Evolutionary conservation across 257 asterid species (phyloP).

Genomic region (Ehretia macrophylla): DNA sequence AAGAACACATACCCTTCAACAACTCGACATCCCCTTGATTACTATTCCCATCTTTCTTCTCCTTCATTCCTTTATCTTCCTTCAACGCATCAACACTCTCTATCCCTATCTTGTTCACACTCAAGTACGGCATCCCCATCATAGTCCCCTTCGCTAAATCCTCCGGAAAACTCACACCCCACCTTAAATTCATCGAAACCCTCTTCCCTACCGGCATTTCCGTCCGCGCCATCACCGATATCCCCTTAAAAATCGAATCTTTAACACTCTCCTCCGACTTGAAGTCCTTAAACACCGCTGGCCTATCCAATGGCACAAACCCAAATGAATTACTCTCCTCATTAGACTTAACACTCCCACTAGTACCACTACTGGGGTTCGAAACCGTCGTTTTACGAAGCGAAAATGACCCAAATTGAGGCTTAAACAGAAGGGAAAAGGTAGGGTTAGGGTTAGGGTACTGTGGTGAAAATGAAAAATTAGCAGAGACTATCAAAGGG

Average conservation of each 20-base stretch:
- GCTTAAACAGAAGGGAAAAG: constrained; percentile 64
- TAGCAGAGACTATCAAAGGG: constrained; percentile 70
- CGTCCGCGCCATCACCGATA: constrained; percentile 54
- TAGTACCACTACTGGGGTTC: constrained; percentile 7
- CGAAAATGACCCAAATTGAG: constrained; percentile 72
- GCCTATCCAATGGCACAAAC: constrained; percentile 65
- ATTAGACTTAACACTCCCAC: constrained; percentile 2
- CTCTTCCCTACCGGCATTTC: constrained; percentile 52
- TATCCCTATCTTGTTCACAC: constrained; percentile 64
- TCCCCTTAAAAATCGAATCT: constrained; percentile 50
- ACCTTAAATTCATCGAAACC: constrained; percentile 44
- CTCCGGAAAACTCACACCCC: constrained; percentile 64
- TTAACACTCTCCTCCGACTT: constrained; percentile 23
- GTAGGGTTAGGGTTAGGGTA: constrained; percentile 53
- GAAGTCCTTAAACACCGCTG: constrained; percentile 39
- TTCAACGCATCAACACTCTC: constrained; percentile 47
- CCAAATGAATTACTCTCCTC: constrained; percentile 43
- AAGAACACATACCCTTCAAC: constrained; percentile 57
- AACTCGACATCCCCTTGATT: constrained; percentile 38
- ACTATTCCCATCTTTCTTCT: constrained; percentile 25
- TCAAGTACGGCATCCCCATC: constrained; percentile 44
- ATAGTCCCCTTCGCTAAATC: constrained; percentile 30
- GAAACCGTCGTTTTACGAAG: constrained; percentile 56
- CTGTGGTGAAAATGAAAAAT: constrained; percentile 62
- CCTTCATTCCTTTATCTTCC: constrained; percentile 25